These are phyloP conservation scores for Eucalyptus albens DNA, from an alignment of 345 rosid genomes.

Conservation along the genomic window DNA sequence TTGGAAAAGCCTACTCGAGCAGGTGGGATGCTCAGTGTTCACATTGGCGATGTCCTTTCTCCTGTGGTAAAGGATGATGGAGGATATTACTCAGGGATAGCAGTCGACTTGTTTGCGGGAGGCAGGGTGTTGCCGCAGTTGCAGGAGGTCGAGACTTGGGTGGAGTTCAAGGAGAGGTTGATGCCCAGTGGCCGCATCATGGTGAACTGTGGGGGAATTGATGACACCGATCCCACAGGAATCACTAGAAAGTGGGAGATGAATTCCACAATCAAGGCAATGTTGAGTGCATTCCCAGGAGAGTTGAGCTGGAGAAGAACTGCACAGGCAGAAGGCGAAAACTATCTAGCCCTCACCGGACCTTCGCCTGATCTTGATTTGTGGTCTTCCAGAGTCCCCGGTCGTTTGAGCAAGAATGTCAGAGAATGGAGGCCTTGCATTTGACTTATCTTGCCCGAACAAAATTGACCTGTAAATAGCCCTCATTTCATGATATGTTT, in stretches of 20 bases:
- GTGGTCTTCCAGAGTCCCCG: slow-evolving; percentile 58
- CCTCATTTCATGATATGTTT: neutral
- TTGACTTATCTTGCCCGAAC: neutral
- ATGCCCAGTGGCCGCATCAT: slow-evolving; percentile 65
- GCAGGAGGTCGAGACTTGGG: slow-evolving; percentile 73
- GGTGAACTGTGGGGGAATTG: slow-evolving; percentile 76
- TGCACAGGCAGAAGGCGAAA: slow-evolving; percentile 33
- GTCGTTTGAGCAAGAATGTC: slow-evolving; percentile 31
- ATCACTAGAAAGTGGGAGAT: slow-evolving; percentile 14
- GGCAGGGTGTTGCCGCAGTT: slow-evolving; percentile 62
- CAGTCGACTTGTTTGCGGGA: slow-evolving; percentile 56
- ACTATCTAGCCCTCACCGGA: slow-evolving; percentile 67
- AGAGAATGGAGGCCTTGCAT: slow-evolving; percentile 52
- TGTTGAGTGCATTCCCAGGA: slow-evolving; percentile 58
- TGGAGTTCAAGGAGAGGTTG: slow-evolving; percentile 41
- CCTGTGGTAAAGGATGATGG: slow-evolving; percentile 3
- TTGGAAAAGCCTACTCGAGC: slow-evolving; percentile 40
- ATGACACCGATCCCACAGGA: slow-evolving; percentile 9
- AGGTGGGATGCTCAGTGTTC: slow-evolving; percentile 51
- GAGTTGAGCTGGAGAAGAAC: slow-evolving; percentile 72
- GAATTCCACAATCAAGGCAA: slow-evolving; percentile 52
- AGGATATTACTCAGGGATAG: slow-evolving; percentile 53
- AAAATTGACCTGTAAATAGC: neutral
- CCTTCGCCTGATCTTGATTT: slow-evolving; percentile 42
- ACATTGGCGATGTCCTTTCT: slow-evolving; percentile 47